Base-by-base conservation (phyloP, 306 rosid species). In the Rosa lucieae region DNA sequence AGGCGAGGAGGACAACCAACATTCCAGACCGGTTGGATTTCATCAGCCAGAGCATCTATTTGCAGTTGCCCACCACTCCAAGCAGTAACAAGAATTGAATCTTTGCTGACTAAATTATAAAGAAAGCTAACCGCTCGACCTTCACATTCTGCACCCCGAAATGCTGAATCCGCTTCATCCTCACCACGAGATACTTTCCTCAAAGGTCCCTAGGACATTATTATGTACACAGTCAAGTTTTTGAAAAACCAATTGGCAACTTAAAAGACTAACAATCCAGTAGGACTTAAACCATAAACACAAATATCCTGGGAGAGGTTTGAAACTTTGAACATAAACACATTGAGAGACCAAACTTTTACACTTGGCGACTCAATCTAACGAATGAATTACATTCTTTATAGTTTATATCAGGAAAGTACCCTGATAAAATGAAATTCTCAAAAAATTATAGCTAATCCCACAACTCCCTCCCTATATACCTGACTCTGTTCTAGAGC, bases 61-160 rank as follows among this genome's bases (percentile, higher is more conserved):
- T 90, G 99, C 79, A 93, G 79, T 67, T 95, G 93, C 83, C 99
- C 99, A 75, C 94, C 94, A 86, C 92, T 95, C 99, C 99, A 95
- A 37, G 99, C 93, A 77, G 97, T 91, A 74, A 95, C 91, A 77
- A 95, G 77, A 75, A 95, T 83, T 42, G 98, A 88, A 81, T 95
- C 99, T 86, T 90, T 95, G 84, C 91, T 85, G 68, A 93, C 92
- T 77, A 90, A 49, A 85, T 88, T 88, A 81, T 91, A 95, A 18
- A 93, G 90, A 80, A 93, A 89, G 85, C 94, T 86, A 73, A 88
- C 88, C 17, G 93, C 93, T 61, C 90, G 89, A 43, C 98, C 99
- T 88, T 91, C 97, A 82, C 94, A 91, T 88, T 90, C 97, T 47
- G 90, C 86, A 80, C 91, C 92, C 40, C 77, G 89, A 80, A 91